A percentile compares a stretch with the other conserved stretches of the same genome.
phyloP scores from a whole-genome alignment of 2,329 filamentous ascomycete genomes.

The Esteya vermicola region DNA sequence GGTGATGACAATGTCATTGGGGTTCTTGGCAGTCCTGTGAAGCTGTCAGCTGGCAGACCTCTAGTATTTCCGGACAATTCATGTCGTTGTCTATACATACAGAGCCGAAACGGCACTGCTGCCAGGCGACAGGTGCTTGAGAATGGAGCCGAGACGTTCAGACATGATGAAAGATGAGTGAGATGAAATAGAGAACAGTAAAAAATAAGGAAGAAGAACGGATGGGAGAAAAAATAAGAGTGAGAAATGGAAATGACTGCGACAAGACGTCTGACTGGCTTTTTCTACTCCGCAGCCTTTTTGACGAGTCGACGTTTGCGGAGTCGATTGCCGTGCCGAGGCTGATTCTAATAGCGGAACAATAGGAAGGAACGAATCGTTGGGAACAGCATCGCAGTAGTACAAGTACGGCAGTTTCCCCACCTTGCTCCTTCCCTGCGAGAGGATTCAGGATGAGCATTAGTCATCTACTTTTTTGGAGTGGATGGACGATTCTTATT shows the following conservation, averaged over 20 bases:
- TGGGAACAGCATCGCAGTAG: neutral
- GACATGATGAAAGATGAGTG: slow-evolving; percentile 25
- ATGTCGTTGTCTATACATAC: slow-evolving; percentile 35
- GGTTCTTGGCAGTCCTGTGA: slow-evolving; percentile 74
- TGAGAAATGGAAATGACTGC: neutral
- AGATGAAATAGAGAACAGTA: neutral
- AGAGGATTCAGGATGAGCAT: no score
- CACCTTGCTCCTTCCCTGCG: neutral
- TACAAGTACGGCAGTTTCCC: neutral
- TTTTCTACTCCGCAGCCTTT: neutral
- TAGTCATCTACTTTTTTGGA: no score
- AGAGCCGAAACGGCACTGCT: slow-evolving; percentile 55
- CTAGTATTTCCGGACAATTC: neutral
- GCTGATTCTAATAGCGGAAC: neutral
- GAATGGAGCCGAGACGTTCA: slow-evolving; percentile 74
- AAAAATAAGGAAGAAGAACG: neutral
- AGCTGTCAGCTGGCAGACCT: slow-evolving; percentile 1
- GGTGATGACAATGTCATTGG: slow-evolving; percentile 94
- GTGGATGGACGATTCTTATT: no score
- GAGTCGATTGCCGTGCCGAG: slow-evolving; percentile 1
- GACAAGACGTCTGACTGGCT: no score
- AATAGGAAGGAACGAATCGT: no score
- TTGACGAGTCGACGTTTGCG: neutral
- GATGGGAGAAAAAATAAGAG: neutral
- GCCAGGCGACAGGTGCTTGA: slow-evolving; percentile 70